Evolutionary conservation across 768 basidiomycete species (phyloP), one percentile per base, ranked within the genome.

Genomic region (Agrocybe praecox): DNA sequence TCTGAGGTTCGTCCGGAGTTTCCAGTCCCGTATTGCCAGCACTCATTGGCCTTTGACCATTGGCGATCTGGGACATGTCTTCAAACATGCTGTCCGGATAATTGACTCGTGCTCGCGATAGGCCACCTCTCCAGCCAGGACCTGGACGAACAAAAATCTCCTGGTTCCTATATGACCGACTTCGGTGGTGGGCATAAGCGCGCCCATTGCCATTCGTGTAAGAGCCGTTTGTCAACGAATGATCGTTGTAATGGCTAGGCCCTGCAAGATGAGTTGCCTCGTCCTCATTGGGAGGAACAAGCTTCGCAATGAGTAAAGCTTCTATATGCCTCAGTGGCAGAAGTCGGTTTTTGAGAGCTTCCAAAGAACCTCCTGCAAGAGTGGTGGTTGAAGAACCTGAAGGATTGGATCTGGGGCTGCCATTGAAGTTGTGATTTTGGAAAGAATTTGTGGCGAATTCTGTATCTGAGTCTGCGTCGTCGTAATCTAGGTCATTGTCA

Each of bases 241-340:
- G 55, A 34, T 56, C 34, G 44, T 49, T 62, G 52, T 26, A 61
- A 45, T 56, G 52, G 40, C 62, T 63, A 22, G 72, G 70, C 0
- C 69, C 60, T 0, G 72, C 63, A 32, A 80, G 65, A 29, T 77
- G 78, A 2, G 76, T 73, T 1, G 83, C 76, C 62, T 81, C 83
- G 47, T 86, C 83, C 66, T 90, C 89, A 67, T 81, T 82, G 11
- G 80, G 78, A 1, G 88, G 88, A 0, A 90, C 84, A 14, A 93
- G 80, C 61, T 81, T 87, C 9, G 86, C 83, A 36, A 91, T 80
- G 50, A 92, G 80, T 9, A 88, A 77, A 0, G 82, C 76, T 64
- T 92, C 91, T 45, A 90, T 78, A 65, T 88, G 89, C 8, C 76
- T 79, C 36, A 93, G 82, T 2, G 90, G 89, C 1, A 78, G 75